Conservation (phyloP, 345 rosid genomes). For the Erucastrum elatum region DNA sequence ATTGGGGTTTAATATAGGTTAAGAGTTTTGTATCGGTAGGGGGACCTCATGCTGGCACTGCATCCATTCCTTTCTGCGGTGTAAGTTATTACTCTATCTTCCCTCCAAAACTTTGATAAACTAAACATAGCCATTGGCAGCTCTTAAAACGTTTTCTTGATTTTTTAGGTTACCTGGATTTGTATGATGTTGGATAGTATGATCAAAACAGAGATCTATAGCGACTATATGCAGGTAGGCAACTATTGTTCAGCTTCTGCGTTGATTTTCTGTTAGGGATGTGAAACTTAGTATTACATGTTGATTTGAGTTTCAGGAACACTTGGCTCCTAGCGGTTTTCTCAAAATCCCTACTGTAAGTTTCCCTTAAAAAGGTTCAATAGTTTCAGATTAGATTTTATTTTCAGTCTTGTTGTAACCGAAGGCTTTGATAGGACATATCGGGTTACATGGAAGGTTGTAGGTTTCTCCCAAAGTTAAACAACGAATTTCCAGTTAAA, state of each 20-base stretch:
- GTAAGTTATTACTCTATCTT: slow-evolving; percentile 53
- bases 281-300: not conserved
- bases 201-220: slow-evolving; percentile 63
- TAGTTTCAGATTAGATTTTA: not conserved
- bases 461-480: slow-evolving; percentile 67
- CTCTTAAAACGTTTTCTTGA: not conserved
- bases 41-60: slow-evolving; percentile 86
- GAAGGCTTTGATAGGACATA: slow-evolving; percentile 38
- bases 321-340: slow-evolving; percentile 81
- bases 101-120: not conserved
- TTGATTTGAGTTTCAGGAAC: slow-evolving; percentile 66
- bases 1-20: slow-evolving; percentile 55
- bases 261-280: not conserved
- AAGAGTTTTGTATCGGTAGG: slow-evolving; percentile 73
- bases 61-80: slow-evolving; percentile 81
- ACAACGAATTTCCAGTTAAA: slow-evolving; percentile 56
- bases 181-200: slow-evolving; percentile 67
- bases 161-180: slow-evolving; percentile 51
- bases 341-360: slow-evolving; percentile 83
- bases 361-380: not conserved
- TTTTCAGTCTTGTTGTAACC: slow-evolving; percentile 6
- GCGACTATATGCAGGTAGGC: slow-evolving; percentile 66
- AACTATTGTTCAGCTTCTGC: not conserved
- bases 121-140: not conserved
- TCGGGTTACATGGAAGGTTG: slow-evolving; percentile 55